Conservation (phyloP, 202 grass and related monocot genomes). For the Musa balbisiana region DNA sequence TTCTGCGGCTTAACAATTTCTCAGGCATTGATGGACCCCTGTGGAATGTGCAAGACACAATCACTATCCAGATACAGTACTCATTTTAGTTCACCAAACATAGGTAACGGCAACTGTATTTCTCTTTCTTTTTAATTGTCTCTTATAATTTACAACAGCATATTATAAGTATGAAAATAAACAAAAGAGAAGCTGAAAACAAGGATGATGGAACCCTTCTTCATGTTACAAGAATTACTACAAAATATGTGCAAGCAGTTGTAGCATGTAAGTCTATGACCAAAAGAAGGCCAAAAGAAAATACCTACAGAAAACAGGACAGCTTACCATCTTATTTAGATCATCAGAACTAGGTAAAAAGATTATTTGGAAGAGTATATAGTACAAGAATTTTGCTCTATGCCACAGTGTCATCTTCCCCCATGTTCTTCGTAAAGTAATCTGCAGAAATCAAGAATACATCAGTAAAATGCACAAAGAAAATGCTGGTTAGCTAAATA, state of each 20-base stretch:
- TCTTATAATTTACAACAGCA: too few species aligned
- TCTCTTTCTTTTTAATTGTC: too few species aligned
- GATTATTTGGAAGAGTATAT: slow-evolving; percentile 77
- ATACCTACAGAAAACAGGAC: neutral
- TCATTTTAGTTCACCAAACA: too few species aligned
- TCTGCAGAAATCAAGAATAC: slow-evolving; percentile 43
- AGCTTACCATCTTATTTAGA: slow-evolving; percentile 77
- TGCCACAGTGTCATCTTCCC: slow-evolving; percentile 72
- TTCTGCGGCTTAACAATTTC: too few species aligned
- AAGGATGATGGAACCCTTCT: neutral
- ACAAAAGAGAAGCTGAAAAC: too few species aligned
- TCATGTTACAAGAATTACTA: neutral
- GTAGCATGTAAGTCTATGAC: too few species aligned
- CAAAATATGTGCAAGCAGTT: neutral
- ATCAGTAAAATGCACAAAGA: slow-evolving; percentile 1
- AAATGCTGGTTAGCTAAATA: neutral
- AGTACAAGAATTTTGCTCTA: slow-evolving; percentile 76
- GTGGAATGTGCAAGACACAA: too few species aligned
- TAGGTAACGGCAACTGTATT: too few species aligned
- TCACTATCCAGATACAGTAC: too few species aligned
- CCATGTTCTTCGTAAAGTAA: slow-evolving; percentile 94
- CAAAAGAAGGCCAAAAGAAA: neutral
- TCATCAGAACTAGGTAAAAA: slow-evolving; percentile 69
- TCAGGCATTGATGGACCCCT: too few species aligned
- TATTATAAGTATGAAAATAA: too few species aligned